phyloP scores from a whole-genome alignment of 805 yeast genomes.

The Lachancea dasiensis region DNA sequence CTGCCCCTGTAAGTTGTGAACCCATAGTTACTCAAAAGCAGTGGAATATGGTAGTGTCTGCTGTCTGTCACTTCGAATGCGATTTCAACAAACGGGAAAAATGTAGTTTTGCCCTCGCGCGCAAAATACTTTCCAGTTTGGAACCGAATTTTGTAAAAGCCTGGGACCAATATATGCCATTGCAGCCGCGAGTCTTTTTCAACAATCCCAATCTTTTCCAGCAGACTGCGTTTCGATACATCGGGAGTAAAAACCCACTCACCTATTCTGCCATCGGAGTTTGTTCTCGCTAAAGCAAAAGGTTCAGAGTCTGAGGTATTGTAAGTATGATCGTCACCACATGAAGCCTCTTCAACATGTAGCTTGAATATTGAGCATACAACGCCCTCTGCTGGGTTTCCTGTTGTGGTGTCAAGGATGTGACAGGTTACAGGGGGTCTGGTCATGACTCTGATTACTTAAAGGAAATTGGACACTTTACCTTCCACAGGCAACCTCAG shows the following conservation, averaged over 20 bases:
- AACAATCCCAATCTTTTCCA: conserved; percentile 31
- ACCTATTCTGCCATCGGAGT: conserved; percentile 73
- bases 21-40: conserved; percentile 76
- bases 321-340: neutral
- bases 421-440: conserved; percentile 76
- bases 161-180: conserved; percentile 50
- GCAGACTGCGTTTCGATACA: conserved; percentile 11
- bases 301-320: conserved; percentile 31
- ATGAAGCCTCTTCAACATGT: conserved; percentile 14
- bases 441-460: too few species aligned
- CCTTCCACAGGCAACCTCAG: too few species aligned
- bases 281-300: conserved; percentile 66
- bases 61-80: conserved; percentile 60
- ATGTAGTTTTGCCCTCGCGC: conserved; percentile 41
- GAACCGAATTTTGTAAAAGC: conserved; percentile 70
- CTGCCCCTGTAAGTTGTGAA: conserved; percentile 90
- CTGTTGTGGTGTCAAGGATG: conserved; percentile 75
- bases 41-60: conserved; percentile 84
- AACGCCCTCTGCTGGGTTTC: conserved; percentile 79
- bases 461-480: too few species aligned
- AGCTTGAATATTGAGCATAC: conserved; percentile 50
- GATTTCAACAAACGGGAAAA: conserved; percentile 86
- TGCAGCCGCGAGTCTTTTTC: conserved; percentile 16
- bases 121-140: conserved; percentile 64
- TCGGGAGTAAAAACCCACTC: conserved; percentile 53